Percentiles rank a stretch among this genome's conserved stretches.
Conservation (phyloP, 805 yeast genomes). For the Ogataea pilisensis region DNA sequence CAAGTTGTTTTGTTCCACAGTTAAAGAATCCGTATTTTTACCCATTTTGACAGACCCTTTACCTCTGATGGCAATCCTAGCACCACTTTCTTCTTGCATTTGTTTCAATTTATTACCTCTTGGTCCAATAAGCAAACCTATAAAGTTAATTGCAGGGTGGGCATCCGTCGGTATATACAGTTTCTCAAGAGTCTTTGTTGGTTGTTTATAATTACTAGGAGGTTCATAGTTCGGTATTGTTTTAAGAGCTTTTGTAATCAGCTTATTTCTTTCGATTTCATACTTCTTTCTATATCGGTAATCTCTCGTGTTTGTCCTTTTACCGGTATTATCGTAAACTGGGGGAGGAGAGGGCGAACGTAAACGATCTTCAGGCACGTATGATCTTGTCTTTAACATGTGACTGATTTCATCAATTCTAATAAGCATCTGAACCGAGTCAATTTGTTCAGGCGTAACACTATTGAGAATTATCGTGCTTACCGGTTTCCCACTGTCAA, state of each 20-base stretch:
- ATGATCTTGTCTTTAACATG: slow-evolving; percentile 47
- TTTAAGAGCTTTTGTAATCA: slow-evolving; percentile 72
- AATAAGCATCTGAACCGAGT: slow-evolving; percentile 62
- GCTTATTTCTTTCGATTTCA: slow-evolving; percentile 74
- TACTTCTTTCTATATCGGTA: slow-evolving; percentile 53
- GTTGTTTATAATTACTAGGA: slow-evolving; percentile 70
- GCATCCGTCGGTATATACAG: slow-evolving; percentile 79
- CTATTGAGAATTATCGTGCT: slow-evolving; percentile 22
- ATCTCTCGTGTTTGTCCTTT: slow-evolving; percentile 81
- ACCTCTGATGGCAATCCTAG: slow-evolving; percentile 87
- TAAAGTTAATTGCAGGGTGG: slow-evolving; percentile 88
- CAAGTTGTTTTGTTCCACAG: slow-evolving; percentile 48
- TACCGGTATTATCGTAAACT: slow-evolving; percentile 76
- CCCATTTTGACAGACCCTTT: slow-evolving; percentile 96
- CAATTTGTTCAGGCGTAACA: slow-evolving; percentile 73
- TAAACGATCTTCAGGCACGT: slow-evolving; percentile 44
- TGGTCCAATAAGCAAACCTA: slow-evolving; percentile 89
- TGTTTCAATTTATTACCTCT: slow-evolving; percentile 86
- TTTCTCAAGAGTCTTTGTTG: slow-evolving; percentile 68
- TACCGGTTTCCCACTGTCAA: slow-evolving; percentile 12
- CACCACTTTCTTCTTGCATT: slow-evolving; percentile 82
- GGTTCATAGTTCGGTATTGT: slow-evolving; percentile 73
- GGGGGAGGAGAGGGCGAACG: slow-evolving; percentile 92
- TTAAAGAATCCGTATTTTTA: slow-evolving; percentile 46
- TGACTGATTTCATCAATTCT: slow-evolving; percentile 79